These are phyloP conservation scores for Blumeria graminis DNA, from an alignment of 2,329 filamentous ascomycete species.

Conservation along the genomic window DNA sequence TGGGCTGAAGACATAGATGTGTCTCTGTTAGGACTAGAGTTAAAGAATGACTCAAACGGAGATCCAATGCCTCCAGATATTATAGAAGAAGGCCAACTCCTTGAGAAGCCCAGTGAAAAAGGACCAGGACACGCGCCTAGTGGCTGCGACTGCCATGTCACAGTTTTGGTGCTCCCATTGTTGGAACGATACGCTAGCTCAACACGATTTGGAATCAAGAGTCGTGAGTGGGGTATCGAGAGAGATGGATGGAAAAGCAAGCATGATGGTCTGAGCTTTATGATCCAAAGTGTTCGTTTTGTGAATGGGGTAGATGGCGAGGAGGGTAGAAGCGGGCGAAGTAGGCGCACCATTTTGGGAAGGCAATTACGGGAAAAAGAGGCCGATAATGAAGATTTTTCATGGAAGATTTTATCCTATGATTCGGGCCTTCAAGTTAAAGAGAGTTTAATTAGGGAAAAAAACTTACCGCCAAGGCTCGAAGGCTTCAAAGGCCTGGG, in stretches of 20 bases:
- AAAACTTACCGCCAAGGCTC: background rate
- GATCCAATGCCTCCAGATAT: conserved; percentile 10
- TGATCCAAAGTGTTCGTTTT: conserved; percentile 61
- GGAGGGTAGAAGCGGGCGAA: conserved; percentile 21
- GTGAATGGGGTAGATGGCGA: conserved; percentile 44
- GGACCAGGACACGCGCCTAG: conserved; percentile 39
- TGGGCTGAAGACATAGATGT: conserved; percentile 61
- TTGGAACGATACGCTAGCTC: conserved; percentile 54
- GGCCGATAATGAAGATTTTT: conserved; percentile 6
- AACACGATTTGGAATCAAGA: conserved; percentile 59
- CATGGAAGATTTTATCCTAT: background rate
- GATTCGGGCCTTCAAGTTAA: background rate
- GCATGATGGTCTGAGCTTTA: conserved; percentile 47
- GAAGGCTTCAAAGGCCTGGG: background rate
- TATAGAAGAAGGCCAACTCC: conserved; percentile 20
- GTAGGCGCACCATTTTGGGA: conserved; percentile 10
- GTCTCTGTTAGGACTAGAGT: conserved; percentile 34
- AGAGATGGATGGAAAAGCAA: conserved; percentile 17
- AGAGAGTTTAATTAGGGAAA: background rate
- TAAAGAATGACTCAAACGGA: conserved; percentile 13
- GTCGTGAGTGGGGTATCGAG: conserved; percentile 48
- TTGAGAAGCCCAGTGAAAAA: conserved; percentile 24
- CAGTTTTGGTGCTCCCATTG: conserved; percentile 56
- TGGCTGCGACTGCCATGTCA: conserved; percentile 67
- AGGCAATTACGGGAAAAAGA: conserved; percentile 6